Evolutionary conservation across 2,329 filamentous ascomycete genomes (phyloP), one percentile per base, ranked within the genome.

Genomic region (Exophiala viscosa): DNA sequence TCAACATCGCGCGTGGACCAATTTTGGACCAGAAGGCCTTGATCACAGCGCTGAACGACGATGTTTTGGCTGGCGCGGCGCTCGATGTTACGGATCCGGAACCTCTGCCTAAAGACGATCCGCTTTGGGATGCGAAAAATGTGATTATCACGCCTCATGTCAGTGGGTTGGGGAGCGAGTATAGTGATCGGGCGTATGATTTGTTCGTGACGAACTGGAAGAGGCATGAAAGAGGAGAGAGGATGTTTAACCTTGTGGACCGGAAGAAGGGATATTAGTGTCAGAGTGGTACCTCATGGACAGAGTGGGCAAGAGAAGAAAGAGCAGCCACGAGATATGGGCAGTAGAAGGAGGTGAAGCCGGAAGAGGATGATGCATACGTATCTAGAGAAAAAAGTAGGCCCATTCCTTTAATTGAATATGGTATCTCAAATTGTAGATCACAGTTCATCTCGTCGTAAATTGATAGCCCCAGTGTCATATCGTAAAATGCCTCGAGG

Each of bases 1-100:
- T 82, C 45, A 91, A 92, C 62, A 87, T 91, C 58, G 82, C 84
- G 0, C 79, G 88, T 1, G 88, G 85, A 0, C 72, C 73, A 32
- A 79, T 87, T 38, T 67, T 88, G 11, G 75, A 85, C 47, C 80
- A 84, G 58, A 69, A 77, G 2, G 85, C 81, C 1, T 66, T 92
- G 45, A 77, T 89, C 14, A 72, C 73, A 1, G 84, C 86, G 0
- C 70, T 91, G 9, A 70, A 80, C 36, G 60, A 57, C 0, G 77
- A 76, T 0, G 73, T 76, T 1, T 64, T 88, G 28, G 69, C 74
- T 2, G 88, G 88, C 28, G 88, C 88, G 0, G 87, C 87, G 1
- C 69, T 92, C 36, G 88, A 91, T 65, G 88, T 92, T 1, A 87
- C 87, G 1, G 87, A 91, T 55, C 88, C 88, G 0, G 88, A 92